Evolutionary conservation across 169 alveolate species (phyloP).

Genomic region (Cryptosporidium sp.): DNA sequence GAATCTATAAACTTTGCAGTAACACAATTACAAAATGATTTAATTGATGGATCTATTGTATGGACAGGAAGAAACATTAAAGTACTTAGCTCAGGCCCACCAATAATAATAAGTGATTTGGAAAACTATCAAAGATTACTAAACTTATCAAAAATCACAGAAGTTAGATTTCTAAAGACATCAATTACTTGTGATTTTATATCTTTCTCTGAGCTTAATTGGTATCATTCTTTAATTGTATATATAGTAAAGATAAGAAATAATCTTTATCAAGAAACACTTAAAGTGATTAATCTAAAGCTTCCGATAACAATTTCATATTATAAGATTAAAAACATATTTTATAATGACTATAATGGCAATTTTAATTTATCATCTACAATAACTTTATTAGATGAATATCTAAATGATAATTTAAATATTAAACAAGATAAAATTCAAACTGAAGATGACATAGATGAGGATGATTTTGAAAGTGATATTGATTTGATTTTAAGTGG

Average conservation of each 20-base stretch:
- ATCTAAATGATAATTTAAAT: background rate
- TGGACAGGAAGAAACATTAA: slow-evolving; percentile 73
- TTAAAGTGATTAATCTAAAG: slow-evolving; percentile 7
- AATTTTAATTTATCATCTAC: slow-evolving; percentile 42
- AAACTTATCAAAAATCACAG: slow-evolving; percentile 50
- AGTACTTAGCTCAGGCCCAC: slow-evolving; percentile 49
- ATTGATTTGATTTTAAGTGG: slow-evolving; percentile 28
- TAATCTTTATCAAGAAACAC: background rate
- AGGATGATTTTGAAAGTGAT: slow-evolving; percentile 5
- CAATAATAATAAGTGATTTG: slow-evolving; percentile 19
- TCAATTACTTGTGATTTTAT: slow-evolving; percentile 59
- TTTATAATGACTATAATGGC: background rate
- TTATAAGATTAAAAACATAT: background rate
- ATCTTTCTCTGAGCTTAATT: slow-evolving; percentile 44
- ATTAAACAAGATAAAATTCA: background rate
- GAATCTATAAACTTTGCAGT: slow-evolving; percentile 54
- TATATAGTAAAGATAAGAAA: background rate
- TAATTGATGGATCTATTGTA: slow-evolving; percentile 57
- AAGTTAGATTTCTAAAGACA: slow-evolving; percentile 49
- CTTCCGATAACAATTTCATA: slow-evolving; percentile 22
- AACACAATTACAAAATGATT: slow-evolving; percentile 55
- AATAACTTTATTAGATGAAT: slow-evolving; percentile 51
- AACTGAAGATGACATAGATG: background rate
- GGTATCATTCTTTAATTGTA: slow-evolving; percentile 32
- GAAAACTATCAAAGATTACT: slow-evolving; percentile 17